Conservation (phyloP, 78 protist genomes). For the Dictyostelium brefeldianum region DNA sequence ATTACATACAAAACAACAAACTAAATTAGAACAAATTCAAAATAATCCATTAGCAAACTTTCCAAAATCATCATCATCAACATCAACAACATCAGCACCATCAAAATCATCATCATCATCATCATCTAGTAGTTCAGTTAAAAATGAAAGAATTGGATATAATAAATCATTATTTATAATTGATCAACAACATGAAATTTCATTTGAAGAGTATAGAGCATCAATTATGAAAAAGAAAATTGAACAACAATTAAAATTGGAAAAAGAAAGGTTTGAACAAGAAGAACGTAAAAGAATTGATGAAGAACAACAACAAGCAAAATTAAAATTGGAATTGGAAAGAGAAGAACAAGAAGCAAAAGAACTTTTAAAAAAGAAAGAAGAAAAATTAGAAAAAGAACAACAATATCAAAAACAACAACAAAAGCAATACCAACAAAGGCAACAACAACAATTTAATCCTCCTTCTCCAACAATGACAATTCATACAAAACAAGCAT, state of each 20-base stretch:
- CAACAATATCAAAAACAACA: slow-evolving; percentile 27
- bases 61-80: slow-evolving; percentile 23
- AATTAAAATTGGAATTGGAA: background rate
- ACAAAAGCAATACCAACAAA: background rate
- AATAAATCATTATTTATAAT: slow-evolving; percentile 51
- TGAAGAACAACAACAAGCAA: background rate
- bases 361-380: background rate
- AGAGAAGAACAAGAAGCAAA: background rate
- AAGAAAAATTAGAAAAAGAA: slow-evolving; percentile 27
- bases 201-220: slow-evolving; percentile 67
- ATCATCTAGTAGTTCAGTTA: background rate
- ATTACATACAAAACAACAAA: background rate
- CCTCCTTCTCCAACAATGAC: slow-evolving; percentile 82
- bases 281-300: background rate
- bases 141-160: slow-evolving; percentile 60
- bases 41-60: slow-evolving; percentile 46
- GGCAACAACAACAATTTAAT: slow-evolving; percentile 6
- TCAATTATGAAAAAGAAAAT: background rate
- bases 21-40: slow-evolving; percentile 39
- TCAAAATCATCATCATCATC: background rate
- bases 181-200: slow-evolving; percentile 21
- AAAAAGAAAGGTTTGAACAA: background rate
- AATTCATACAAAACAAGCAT: slow-evolving; percentile 63
- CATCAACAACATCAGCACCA: background rate
- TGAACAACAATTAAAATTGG: background rate